phyloP scores from a whole-genome alignment of 2,329 filamentous ascomycete species.

The Fusarium sp. region DNA sequence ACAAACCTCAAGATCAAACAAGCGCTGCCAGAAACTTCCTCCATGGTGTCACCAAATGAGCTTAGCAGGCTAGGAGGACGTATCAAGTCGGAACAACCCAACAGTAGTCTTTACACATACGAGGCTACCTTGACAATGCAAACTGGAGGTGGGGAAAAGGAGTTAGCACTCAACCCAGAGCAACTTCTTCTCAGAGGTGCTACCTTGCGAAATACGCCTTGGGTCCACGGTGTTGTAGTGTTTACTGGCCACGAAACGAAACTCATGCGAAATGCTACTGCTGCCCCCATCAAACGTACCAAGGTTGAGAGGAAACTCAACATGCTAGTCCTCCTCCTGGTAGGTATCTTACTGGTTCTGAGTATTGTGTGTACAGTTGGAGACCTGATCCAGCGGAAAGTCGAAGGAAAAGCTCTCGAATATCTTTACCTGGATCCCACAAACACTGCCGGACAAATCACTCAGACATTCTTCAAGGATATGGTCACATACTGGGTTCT shows the following conservation, averaged over 20 bases:
- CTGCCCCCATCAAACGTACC: constrained; percentile 96
- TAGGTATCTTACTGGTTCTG: constrained; percentile 84
- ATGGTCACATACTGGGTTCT: constrained; percentile 99
- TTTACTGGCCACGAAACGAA: constrained; percentile 97
- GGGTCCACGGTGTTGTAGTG: constrained; percentile 95
- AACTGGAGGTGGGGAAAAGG: constrained; percentile 91
- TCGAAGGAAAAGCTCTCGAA: constrained; percentile 70
- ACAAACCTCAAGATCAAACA: constrained; percentile 99
- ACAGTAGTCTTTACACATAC: constrained; percentile 98
- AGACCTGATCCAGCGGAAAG: constrained; percentile 83
- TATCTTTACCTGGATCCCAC: constrained; percentile 79
- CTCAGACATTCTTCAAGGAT: constrained; percentile 88
- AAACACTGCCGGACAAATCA: constrained; percentile 67
- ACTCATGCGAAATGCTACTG: constrained; percentile 97
- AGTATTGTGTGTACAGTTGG: constrained; percentile 93
- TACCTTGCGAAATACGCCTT: constrained; percentile 94
- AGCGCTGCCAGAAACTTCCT: constrained; percentile 89
- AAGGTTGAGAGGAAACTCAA: constrained; percentile 96
- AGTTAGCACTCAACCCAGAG: constrained; percentile 89
- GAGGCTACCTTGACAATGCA: constrained; percentile 95
- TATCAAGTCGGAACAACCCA: constrained; percentile 94
- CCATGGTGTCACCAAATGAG: constrained; percentile 87
- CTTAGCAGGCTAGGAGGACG: constrained; percentile 87
- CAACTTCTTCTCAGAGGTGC: constrained; percentile 94
- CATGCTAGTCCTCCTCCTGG: constrained; percentile 89